Evolutionary conservation across 2,329 filamentous ascomycete species (phyloP).

Genomic region (Penicillium sp.): DNA sequence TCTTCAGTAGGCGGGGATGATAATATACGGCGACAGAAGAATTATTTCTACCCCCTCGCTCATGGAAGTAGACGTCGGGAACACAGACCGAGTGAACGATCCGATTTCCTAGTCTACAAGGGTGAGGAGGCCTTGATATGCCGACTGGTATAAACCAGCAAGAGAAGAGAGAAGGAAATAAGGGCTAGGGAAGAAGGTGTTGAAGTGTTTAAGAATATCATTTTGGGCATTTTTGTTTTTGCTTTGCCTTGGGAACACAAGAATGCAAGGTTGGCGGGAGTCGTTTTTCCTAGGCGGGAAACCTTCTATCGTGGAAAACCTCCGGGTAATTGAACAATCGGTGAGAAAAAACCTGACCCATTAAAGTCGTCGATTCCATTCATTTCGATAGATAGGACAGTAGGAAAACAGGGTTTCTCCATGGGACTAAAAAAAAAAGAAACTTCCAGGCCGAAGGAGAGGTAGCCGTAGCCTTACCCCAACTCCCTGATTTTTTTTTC

Average conservation of each 20-base stretch:
- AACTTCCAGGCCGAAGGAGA: conserved; percentile 20
- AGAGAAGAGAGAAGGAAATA: not conserved
- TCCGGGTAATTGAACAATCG: conserved; percentile 15
- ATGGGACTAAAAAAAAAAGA: conserved; percentile 17
- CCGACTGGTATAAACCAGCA: conserved; percentile 26
- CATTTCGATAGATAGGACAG: conserved; percentile 30
- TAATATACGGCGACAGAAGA: conserved; percentile 38
- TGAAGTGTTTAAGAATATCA: conserved; percentile 16
- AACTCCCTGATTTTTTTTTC: conserved; percentile 21
- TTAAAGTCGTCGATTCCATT: conserved; percentile 31
- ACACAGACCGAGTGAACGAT: conserved; percentile 21
- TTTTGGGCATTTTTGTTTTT: conserved; percentile 12
- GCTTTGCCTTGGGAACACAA: conserved; percentile 9
- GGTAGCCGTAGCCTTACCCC: conserved; percentile 14
- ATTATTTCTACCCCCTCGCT: conserved; percentile 46
- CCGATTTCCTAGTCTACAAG: conserved; percentile 29
- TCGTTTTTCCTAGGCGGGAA: not conserved
- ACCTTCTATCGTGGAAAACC: conserved; percentile 15
- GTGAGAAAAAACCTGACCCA: conserved; percentile 22
- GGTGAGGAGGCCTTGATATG: conserved; percentile 50
- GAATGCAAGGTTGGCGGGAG: conserved; percentile 1
- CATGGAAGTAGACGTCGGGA: conserved; percentile 31
- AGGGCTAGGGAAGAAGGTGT: not conserved
- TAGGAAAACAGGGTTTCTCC: conserved; percentile 27
- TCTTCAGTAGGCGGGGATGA: conserved; percentile 58